Evolutionary conservation across 768 basidiomycete genomes (phyloP), one percentile per base, ranked within the genome.

Genomic region (Lactarius evosmus): DNA sequence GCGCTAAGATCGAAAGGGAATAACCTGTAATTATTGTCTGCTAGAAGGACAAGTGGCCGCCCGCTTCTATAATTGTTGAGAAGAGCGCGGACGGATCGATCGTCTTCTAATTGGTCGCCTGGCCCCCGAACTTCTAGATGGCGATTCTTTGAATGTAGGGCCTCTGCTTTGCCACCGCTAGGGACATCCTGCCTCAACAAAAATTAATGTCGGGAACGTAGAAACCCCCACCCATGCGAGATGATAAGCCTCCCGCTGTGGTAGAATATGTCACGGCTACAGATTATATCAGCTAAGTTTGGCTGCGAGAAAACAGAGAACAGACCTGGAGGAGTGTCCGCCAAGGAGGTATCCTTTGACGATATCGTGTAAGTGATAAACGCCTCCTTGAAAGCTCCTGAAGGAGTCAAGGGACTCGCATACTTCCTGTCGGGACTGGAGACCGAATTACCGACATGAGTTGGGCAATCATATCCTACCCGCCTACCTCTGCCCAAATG

Each of bases 381-480:
- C 91, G 8, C 91, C 91, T 12, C 89, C 77, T 73, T 94, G 91
- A 71, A 90, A 93, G 66, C 83, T 86, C 34, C 83, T 78, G 73
- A 89, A 90, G 81, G 84, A 86, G 25, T 86, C 84, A 54, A 87
- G 84, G 5, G 86, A 82, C 73, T 93, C 91, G 75, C 91, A 93
- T 2, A 93, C 80, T 75, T 93, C 91, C 75, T 92, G 90, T 46
- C 91, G 84, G 29, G 89, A 88, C 90, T 92, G 59, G 27, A 36
- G 16, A 60, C n/a, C 22, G 50, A 38, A 41, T 58, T 50, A 66
- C 14, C 17, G 57, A 65, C 16, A 67, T 30, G n/a, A 34, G 30
- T 5, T 41, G n/a, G 7, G 49, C 3, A 29, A 12, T 1, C 29
- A 30, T 14, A 16, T 25, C 5, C 46, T 12, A 36, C 17, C 33